Conservation (phyloP, 768 basidiomycete genomes). For the Guyanaporus albipodus region DNA sequence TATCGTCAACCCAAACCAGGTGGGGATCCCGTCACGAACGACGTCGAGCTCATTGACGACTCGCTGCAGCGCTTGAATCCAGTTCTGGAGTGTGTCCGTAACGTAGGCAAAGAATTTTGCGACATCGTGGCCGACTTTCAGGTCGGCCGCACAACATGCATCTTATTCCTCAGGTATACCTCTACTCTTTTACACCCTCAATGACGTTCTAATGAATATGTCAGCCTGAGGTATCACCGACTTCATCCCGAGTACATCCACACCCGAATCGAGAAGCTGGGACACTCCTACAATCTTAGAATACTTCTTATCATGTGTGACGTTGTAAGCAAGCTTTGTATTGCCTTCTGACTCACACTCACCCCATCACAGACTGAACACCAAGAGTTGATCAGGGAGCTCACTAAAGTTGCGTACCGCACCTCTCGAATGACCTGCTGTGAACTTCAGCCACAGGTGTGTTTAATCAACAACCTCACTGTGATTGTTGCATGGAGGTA, state of each 20-base stretch:
- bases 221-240: slow-evolving; percentile 88
- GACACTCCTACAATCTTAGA: slow-evolving; percentile 74
- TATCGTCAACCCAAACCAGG: slow-evolving; percentile 60
- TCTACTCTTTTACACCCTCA: background rate
- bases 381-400: slow-evolving; percentile 84
- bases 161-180: slow-evolving; percentile 81
- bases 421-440: slow-evolving; percentile 2
- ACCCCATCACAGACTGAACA: slow-evolving; percentile 67
- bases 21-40: slow-evolving; percentile 12
- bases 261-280: slow-evolving; percentile 83
- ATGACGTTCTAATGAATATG: background rate
- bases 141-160: slow-evolving; percentile 90
- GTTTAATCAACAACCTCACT: slow-evolving; percentile 90
- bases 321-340: slow-evolving; percentile 56
- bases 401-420: slow-evolving; percentile 65
- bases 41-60: background rate
- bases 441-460: slow-evolving; percentile 44
- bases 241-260: slow-evolving; percentile 98
- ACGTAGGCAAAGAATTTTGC: slow-evolving; percentile 90
- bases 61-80: slow-evolving; percentile 73
- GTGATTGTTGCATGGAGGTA: slow-evolving; percentile 91
- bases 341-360: background rate
- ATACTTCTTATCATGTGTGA: slow-evolving; percentile 89
- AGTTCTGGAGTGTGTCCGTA: slow-evolving; percentile 79
- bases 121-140: slow-evolving; percentile 95